phyloP scores from a whole-genome alignment of 192 early-diverging fungal genomes.

The Coemansia sp. region DNA sequence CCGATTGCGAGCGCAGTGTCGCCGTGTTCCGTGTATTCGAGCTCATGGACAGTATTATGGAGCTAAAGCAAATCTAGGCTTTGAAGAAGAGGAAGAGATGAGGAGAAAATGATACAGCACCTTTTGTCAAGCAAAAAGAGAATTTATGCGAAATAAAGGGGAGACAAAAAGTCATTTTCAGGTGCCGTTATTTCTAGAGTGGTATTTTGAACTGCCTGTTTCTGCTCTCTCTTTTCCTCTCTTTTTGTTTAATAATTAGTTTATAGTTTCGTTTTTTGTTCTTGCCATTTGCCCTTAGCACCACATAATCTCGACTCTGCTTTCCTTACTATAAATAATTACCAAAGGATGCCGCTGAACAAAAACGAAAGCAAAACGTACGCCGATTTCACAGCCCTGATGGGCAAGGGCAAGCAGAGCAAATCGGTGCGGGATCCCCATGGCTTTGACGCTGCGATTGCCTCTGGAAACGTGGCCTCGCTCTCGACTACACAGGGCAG shows the following conservation, averaged over 20 bases:
- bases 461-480: constrained; percentile 17
- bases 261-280: too few relatives aligned
- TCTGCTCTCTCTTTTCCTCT: too few relatives aligned
- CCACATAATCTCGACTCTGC: too few relatives aligned
- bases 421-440: constrained; percentile 23
- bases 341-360: constrained; percentile 3
- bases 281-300: too few relatives aligned
- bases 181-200: too few relatives aligned
- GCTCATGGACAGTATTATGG: constrained; percentile 14
- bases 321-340: too few relatives aligned
- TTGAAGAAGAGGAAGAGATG: constrained; percentile 1
- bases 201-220: too few relatives aligned
- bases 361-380: constrained; percentile 26
- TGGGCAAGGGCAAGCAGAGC: constrained; percentile 16
- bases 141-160: too few relatives aligned
- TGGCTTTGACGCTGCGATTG: constrained; percentile 29
- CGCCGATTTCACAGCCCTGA: constrained; percentile 43
- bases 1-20: constrained; percentile 8
- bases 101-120: neutral
- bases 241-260: too few relatives aligned
- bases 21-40: constrained; percentile 17
- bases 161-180: too few relatives aligned
- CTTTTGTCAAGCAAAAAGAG: too few relatives aligned
- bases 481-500: constrained; percentile 7
- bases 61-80: neutral